Evolutionary conservation across 768 basidiomycete genomes (phyloP), one percentile per base, ranked within the genome.

Genomic region (Mycena venus): DNA sequence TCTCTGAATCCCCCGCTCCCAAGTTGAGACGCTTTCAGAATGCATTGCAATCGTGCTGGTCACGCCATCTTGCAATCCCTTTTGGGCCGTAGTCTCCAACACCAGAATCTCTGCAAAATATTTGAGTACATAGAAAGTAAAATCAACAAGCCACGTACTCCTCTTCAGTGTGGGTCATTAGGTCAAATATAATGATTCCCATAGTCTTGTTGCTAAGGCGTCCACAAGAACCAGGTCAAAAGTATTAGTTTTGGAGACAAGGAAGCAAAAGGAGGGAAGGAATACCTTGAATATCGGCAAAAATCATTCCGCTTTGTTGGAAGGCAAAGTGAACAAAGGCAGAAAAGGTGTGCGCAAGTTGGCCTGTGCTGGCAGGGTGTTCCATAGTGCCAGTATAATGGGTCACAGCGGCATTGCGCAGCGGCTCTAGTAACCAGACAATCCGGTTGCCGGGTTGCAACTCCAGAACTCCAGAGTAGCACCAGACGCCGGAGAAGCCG

Each of bases 131-230:
- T 17, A 49, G 47, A 23, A 9, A 23, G 1, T 23, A 25, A 21
- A 4, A 11, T 49, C 19, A 55, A 32, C 38, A 29, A 59, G 38
- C 0, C 4, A 68, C 2, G 29, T 49, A 68, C 67, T 55, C 67
- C 8, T 44, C 55, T 11, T 36, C 36, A 32, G 67, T 68, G 56
- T 68, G 67, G 19, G 56, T 68, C 67, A 68, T 68, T 21, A 68
- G 1, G 32, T 68, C 56, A 34, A 68, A 68, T 38, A 68, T 58
- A 15, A 59, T 58, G 32, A 68, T 68, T 8, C 67, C 67, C 67
- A 68, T 67, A 15, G 53, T 19, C n/a, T 59, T 68, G 44, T 55
- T 59, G 56, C 40, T 58, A 40, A 68, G 67, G 15, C 67, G 19
- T 31, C 67, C 67, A 10, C 55, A 44, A 5, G 67, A 68, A 27